Evolutionary conservation across 2,329 filamentous ascomycete species (phyloP).

Genomic region (Ascochyta rabiei): DNA sequence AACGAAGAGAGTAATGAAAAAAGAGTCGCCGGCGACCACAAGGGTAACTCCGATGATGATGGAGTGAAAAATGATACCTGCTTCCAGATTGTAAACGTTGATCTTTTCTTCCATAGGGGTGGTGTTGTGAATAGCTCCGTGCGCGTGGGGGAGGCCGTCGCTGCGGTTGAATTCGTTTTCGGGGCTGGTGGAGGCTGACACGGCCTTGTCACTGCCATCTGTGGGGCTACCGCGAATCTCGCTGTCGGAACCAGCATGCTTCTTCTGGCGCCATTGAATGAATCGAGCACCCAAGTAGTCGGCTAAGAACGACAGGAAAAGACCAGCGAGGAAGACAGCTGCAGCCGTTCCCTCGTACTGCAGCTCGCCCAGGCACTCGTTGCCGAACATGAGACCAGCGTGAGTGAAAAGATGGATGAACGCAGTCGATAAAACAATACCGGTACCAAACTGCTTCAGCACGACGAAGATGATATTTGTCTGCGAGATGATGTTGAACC

Average conservation of each 20-base stretch:
- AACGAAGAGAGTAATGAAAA: slow-evolving; percentile 58
- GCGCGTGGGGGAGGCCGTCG: slow-evolving; percentile 25
- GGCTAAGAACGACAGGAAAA: slow-evolving; percentile 74
- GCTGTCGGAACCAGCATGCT: slow-evolving; percentile 17
- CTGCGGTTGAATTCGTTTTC: slow-evolving; percentile 24
- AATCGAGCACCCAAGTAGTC: slow-evolving; percentile 71
- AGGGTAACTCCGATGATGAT: slow-evolving; percentile 69
- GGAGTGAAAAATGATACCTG: slow-evolving; percentile 77
- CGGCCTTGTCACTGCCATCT: slow-evolving; percentile 22
- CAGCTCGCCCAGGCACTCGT: slow-evolving; percentile 70
- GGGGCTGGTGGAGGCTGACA: slow-evolving; percentile 15
- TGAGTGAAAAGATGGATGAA: slow-evolving; percentile 76
- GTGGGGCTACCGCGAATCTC: slow-evolving; percentile 20
- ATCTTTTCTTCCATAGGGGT: slow-evolving; percentile 54
- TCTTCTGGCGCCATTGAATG: slow-evolving; percentile 49
- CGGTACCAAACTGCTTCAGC: slow-evolving; percentile 75
- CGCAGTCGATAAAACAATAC: slow-evolving; percentile 73
- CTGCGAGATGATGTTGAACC: slow-evolving; percentile 60
- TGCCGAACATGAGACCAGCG: slow-evolving; percentile 73
- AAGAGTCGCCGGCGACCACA: slow-evolving; percentile 58
- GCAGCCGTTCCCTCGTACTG: slow-evolving; percentile 72
- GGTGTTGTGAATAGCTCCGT: slow-evolving; percentile 27
- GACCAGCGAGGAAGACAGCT: slow-evolving; percentile 74
- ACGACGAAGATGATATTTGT: slow-evolving; percentile 62
- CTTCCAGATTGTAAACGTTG: slow-evolving; percentile 72